Conservation (phyloP, 2,329 filamentous ascomycete species). For the Hypoxylon sp. region DNA sequence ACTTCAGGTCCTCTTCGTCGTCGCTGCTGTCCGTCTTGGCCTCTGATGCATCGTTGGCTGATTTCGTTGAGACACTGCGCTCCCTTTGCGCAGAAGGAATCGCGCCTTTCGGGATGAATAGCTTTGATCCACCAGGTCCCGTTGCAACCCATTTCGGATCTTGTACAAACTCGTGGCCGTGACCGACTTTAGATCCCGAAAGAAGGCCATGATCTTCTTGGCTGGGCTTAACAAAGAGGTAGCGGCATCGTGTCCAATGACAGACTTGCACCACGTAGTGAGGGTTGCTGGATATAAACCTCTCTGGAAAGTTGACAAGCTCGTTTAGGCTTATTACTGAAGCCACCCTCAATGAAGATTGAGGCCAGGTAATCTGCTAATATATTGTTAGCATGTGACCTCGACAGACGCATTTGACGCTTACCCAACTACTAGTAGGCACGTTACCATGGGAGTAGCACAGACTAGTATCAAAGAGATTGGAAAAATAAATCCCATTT, state of each 20-base stretch:
- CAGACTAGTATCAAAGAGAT: constrained; percentile 66
- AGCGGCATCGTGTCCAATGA: constrained; percentile 92
- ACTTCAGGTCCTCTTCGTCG: constrained; percentile 54
- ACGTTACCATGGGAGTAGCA: constrained; percentile 56
- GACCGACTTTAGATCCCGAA: too few relatives aligned
- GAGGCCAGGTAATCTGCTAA: constrained; percentile 66
- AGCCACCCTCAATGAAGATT: constrained; percentile 71
- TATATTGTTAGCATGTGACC: constrained; percentile 6
- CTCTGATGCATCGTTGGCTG: constrained; percentile 25
- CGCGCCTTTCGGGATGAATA: constrained; percentile 52
- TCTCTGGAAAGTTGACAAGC: constrained; percentile 77
- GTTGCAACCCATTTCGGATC: constrained; percentile 31
- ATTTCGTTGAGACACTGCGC: background rate
- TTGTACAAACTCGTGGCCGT: constrained; percentile 42
- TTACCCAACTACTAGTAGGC: background rate
- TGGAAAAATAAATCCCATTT: constrained; percentile 84
- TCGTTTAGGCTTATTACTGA: constrained; percentile 82
- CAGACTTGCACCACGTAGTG: constrained; percentile 79
- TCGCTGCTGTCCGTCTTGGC: constrained; percentile 56
- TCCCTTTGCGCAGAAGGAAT: constrained; percentile 44
- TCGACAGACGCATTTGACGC: background rate
- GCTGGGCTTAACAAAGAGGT: constrained; percentile 71
- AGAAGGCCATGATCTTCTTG: background rate
- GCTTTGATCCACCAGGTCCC: constrained; percentile 18
- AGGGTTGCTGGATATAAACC: constrained; percentile 68